Conservation (phyloP, 306 rosid species). For the Cicer pinnatifidum region DNA sequence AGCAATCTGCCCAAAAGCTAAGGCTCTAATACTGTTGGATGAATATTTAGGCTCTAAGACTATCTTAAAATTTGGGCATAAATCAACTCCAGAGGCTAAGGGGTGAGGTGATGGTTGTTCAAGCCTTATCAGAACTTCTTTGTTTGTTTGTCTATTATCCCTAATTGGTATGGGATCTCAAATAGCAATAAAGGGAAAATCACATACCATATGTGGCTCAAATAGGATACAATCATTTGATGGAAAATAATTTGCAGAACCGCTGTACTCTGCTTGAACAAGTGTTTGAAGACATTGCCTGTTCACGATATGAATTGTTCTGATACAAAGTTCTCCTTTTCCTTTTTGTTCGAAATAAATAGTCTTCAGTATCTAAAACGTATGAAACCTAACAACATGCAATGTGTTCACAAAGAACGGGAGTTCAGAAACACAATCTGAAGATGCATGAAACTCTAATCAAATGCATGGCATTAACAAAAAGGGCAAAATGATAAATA, state of each 20-base stretch:
- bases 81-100: not conserved
- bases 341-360: slow-evolving; percentile 63
- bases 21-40: not conserved
- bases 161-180: not conserved
- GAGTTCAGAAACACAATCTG: slow-evolving; percentile 42
- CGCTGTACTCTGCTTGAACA: slow-evolving; percentile 67
- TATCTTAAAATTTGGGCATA: slow-evolving; percentile 2
- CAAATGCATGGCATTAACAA: slow-evolving; percentile 26
- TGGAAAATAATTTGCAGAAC: slow-evolving; percentile 67
- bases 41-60: not conserved
- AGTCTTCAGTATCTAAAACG: slow-evolving; percentile 97
- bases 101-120: not conserved
- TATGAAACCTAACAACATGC: slow-evolving; percentile 77
- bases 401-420: slow-evolving; percentile 39
- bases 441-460: slow-evolving; percentile 24
- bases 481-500: slow-evolving; percentile 18
- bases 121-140: not conserved
- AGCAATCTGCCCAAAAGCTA: not conserved
- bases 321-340: slow-evolving; percentile 57
- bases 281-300: slow-evolving; percentile 55
- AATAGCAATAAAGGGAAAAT: not conserved
- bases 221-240: slow-evolving; percentile 54
- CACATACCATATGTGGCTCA: slow-evolving; percentile 71
- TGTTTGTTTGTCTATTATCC: not conserved
- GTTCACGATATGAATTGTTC: slow-evolving; percentile 56